A percentile compares a stretch with the other conserved stretches of the same genome.
Evolutionary conservation across 1,284 basidiomycete species (phyloP).

Genomic region (Phlebopus sp.): DNA sequence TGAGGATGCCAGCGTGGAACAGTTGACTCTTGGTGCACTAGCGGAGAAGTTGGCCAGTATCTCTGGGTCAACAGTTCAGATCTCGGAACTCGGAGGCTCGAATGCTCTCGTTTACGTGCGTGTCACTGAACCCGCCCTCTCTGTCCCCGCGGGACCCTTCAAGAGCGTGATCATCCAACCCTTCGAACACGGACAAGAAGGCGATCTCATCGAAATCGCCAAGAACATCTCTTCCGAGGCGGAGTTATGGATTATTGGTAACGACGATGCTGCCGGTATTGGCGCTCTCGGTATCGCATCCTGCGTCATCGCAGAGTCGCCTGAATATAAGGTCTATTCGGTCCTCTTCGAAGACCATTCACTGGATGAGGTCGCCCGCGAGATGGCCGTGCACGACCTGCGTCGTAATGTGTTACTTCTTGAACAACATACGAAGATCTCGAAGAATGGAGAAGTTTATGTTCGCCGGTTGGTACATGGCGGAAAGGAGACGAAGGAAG

Average conservation of each 20-base stretch:
- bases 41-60: constrained; percentile 13
- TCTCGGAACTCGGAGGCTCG: constrained; percentile 11
- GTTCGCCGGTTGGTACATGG: constrained; percentile 26
- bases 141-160: constrained; percentile 15
- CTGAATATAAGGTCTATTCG: constrained; percentile 28
- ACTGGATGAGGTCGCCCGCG: constrained; percentile 21
- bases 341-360: constrained; percentile 30
- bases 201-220: constrained; percentile 23
- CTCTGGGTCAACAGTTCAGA: constrained; percentile 6
- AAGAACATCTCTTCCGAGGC: constrained; percentile 24
- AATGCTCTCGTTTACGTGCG: constrained; percentile 18
- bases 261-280: constrained; percentile 29
- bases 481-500: constrained; percentile 12
- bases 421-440: constrained; percentile 30
- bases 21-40: constrained; percentile 10
- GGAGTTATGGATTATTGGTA: constrained; percentile 29
- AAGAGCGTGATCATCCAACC: constrained; percentile 25
- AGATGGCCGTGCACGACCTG: constrained; percentile 23
- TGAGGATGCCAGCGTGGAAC: constrained; percentile 16
- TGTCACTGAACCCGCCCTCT: constrained; percentile 14
- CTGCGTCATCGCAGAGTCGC: constrained; percentile 28
- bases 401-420: constrained; percentile 26
- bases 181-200: constrained; percentile 25
- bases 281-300: constrained; percentile 30
- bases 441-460: constrained; percentile 18